A percentile compares a stretch with the other conserved stretches of the same genome.
These are phyloP conservation scores for Geum urbanum DNA, from an alignment of 306 rosid genomes.

Conservation along the genomic window DNA sequence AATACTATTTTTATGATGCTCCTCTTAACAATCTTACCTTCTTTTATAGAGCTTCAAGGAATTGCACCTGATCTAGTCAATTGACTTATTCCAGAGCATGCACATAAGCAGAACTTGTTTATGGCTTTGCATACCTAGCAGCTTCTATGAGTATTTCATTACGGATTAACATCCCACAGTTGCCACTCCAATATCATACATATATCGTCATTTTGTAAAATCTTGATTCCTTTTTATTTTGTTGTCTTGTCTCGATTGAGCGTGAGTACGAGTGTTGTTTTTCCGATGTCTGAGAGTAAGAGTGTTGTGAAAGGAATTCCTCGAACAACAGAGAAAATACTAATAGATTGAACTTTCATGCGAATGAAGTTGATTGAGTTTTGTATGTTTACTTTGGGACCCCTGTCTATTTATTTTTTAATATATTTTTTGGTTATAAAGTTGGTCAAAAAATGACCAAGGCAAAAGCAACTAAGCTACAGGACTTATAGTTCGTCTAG, in stretches of 20 bases:
- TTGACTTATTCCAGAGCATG: conserved; percentile 92
- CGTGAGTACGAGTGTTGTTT: conserved; percentile 28
- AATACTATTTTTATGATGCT: background rate
- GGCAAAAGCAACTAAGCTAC: too few relatives aligned
- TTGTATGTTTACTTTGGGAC: conserved; percentile 33
- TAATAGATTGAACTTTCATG: conserved; percentile 27
- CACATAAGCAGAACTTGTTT: conserved; percentile 89
- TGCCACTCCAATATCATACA: conserved; percentile 12
- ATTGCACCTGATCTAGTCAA: conserved; percentile 59
- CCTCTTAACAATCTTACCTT: conserved; percentile 3
- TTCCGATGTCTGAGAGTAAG: too few relatives aligned
- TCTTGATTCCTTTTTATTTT: background rate
- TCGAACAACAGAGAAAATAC: conserved; percentile 29
- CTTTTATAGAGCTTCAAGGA: conserved; percentile 74
- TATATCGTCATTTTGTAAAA: conserved; percentile 8
- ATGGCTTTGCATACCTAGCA: conserved; percentile 91
- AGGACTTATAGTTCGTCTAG: too few relatives aligned
- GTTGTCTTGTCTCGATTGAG: conserved; percentile 24
- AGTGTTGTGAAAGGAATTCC: background rate
- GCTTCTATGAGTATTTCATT: conserved; percentile 11
- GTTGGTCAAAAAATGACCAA: too few relatives aligned
- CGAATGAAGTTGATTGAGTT: conserved; percentile 43
- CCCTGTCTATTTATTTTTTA: conserved; percentile 11
- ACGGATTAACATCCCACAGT: conserved; percentile 5
- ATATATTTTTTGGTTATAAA: too few relatives aligned